Evolutionary conservation across 1,139 yeast genomes (phyloP).

Genomic region (Geotrichum aggregatum): DNA sequence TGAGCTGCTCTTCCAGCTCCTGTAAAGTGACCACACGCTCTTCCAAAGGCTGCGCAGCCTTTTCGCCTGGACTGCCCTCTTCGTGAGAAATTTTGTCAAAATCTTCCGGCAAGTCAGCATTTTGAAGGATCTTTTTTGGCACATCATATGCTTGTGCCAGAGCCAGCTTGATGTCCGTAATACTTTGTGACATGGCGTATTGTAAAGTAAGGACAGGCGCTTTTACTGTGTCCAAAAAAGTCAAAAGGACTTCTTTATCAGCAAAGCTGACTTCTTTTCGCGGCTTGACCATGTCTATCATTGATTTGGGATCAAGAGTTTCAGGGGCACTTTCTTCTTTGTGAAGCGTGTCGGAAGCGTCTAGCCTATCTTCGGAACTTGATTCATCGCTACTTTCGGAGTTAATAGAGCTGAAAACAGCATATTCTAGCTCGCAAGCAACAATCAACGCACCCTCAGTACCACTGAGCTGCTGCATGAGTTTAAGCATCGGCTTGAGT

Average conservation of each 20-base stretch:
- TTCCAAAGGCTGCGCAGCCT: constrained; percentile 32
- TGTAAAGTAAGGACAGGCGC: constrained; percentile 39
- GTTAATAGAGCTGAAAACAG: constrained; percentile 30
- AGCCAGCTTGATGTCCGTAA: constrained; percentile 37
- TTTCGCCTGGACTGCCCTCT: not conserved
- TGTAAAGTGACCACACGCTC: constrained; percentile 29
- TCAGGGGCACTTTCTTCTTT: not conserved
- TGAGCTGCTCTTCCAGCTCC: constrained; percentile 34
- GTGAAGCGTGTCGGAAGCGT: not conserved
- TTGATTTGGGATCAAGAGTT: constrained; percentile 6
- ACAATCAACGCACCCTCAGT: constrained; percentile 45
- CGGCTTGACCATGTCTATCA: constrained; percentile 25
- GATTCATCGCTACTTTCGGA: not conserved
- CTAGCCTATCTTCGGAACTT: not conserved
- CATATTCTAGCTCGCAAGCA: constrained; percentile 47
- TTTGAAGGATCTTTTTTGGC: constrained; percentile 22
- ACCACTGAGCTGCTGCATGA: constrained; percentile 37
- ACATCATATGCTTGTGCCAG: constrained; percentile 45
- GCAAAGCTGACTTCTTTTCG: constrained; percentile 41
- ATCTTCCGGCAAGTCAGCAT: constrained; percentile 5
- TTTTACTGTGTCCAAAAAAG: constrained; percentile 36
- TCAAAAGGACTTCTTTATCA: constrained; percentile 36
- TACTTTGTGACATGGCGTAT: constrained; percentile 35
- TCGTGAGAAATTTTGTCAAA: constrained; percentile 8
- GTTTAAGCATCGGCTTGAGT: constrained; percentile 39